Evolutionary conservation across 129 eudicot genomes (phyloP).

Genomic region (Ambrosia trifida): DNA sequence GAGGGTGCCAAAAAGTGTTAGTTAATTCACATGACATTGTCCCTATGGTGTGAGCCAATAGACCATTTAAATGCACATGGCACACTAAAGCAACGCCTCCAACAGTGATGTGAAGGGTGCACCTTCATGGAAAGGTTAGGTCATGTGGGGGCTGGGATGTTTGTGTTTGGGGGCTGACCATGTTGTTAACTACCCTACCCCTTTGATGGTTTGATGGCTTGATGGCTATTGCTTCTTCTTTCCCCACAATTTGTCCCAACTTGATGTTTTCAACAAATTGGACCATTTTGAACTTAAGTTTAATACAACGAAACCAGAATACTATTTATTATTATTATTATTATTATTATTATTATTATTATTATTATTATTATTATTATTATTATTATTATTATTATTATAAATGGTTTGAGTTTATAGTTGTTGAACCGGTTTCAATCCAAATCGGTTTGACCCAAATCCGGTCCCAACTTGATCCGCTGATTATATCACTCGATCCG

Average conservation of each 20-base stretch:
- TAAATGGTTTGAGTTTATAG: too few relatives aligned
- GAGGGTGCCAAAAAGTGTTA: conserved; percentile 7
- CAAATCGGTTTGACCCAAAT: too few relatives aligned
- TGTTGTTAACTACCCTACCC: conserved; percentile 27
- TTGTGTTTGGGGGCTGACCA: conserved; percentile 39
- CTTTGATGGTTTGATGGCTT: conserved; percentile 25
- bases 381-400: background rate
- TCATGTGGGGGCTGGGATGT: conserved; percentile 36
- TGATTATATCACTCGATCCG: too few relatives aligned
- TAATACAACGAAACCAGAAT: background rate
- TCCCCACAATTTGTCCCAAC: conserved; percentile 28
- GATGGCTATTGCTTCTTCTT: conserved; percentile 37
- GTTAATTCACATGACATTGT: conserved; percentile 25
- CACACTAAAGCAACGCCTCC: conserved; percentile 20
- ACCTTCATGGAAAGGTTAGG: conserved; percentile 26
- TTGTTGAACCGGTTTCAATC: too few relatives aligned
- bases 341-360: too few relatives aligned
- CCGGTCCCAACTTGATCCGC: too few relatives aligned
- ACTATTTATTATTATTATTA: background rate
- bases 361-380: background rate
- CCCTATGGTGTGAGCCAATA: conserved; percentile 25
- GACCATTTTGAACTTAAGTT: conserved; percentile 19
- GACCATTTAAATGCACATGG: conserved; percentile 45
- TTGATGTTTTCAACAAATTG: conserved; percentile 19
- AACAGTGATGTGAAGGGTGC: conserved; percentile 24